Evolutionary conservation across 2,329 filamentous ascomycete genomes (phyloP), one percentile per base, ranked within the genome.

Genomic region (Arthrocladium fulminans): DNA sequence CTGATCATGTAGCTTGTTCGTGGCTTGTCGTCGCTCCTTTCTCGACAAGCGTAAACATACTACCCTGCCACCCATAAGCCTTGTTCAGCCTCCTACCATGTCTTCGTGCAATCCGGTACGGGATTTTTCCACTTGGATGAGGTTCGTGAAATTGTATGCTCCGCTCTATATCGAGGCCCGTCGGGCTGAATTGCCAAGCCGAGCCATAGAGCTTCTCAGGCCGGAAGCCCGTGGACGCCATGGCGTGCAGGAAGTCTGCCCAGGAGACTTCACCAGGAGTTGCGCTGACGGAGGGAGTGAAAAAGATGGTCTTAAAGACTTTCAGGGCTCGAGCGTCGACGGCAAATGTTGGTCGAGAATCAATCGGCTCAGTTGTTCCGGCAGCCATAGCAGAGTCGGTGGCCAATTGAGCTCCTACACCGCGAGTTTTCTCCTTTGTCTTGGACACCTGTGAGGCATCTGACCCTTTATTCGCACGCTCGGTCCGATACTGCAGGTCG

Each of bases 101-200:
- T 1, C 69, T 59, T 40, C 75, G 65, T 0, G 74, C 75, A 34
- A 59, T 61, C 1, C 54, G 53, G 51, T 73, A 75, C 0, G 71
- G 63, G 2, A 82, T 66, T 60, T 81, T 80, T 1, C 63, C 63
- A 1, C 57, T 59, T 0, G 77, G 75, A 60, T 82, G 77, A 2
- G 79, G 78, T 56, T 81, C 76, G 52, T 82, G 76, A 51, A 81
- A 77, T 47, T 79, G 73, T 25, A 82, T 81, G 20, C 68, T 70
- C 3, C 71, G 61, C 32, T 70, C 63, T 0, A 71, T 65, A 45
- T 72, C 67, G 19, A 70, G 50, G 2, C 54, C 55, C 3, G 58
- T 59, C 2, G 73, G 73, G 12, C 64, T 66, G 51, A 82, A 82
- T 9, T 79, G 73, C 79, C 79, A 83, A 0, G 73, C 73, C 1